Conservation (phyloP, 352 stramenopile species). For the Phytophthora litchii region DNA sequence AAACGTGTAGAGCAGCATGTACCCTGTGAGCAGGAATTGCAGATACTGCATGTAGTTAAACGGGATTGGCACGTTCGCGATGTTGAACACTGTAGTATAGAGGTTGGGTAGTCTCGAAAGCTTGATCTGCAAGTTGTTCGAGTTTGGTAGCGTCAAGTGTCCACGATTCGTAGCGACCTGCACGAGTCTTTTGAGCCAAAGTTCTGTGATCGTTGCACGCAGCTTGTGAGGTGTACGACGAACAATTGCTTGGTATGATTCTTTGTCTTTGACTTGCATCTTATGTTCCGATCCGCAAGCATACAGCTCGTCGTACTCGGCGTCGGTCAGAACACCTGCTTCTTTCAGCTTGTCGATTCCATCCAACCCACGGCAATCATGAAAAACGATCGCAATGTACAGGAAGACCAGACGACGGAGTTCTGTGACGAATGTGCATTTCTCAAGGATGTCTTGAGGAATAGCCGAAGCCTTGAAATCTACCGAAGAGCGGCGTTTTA, state of each 20-base stretch:
- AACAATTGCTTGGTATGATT: conserved; percentile 62
- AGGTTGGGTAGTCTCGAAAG: conserved; percentile 69
- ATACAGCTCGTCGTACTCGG: conserved; percentile 75
- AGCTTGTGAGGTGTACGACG: conserved; percentile 74
- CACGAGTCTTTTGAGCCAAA: conserved; percentile 80
- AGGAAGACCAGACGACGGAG: conserved; percentile 79
- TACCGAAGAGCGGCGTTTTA: neutral
- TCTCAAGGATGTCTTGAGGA: conserved; percentile 62
- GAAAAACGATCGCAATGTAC: conserved; percentile 86
- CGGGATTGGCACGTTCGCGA: conserved; percentile 84
- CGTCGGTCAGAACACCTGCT: conserved; percentile 58
- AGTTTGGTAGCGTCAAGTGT: conserved; percentile 61
- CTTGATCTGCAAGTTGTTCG: conserved; percentile 68
- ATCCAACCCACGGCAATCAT: conserved; percentile 72
- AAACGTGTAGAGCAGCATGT: conserved; percentile 86
- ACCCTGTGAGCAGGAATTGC: conserved; percentile 66
- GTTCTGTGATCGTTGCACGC: conserved; percentile 74
- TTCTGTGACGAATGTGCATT: conserved; percentile 82
- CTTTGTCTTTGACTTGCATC: conserved; percentile 37
- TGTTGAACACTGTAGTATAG: conserved; percentile 86
- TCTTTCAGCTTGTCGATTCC: conserved; percentile 72
- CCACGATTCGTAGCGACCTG: conserved; percentile 66
- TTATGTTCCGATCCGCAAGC: conserved; percentile 67
- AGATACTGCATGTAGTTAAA: conserved; percentile 91
- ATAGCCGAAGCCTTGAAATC: conserved; percentile 40